Base-by-base conservation (phyloP, 1,139 yeast genomes). In the Scheffersomyces titani region DNA sequence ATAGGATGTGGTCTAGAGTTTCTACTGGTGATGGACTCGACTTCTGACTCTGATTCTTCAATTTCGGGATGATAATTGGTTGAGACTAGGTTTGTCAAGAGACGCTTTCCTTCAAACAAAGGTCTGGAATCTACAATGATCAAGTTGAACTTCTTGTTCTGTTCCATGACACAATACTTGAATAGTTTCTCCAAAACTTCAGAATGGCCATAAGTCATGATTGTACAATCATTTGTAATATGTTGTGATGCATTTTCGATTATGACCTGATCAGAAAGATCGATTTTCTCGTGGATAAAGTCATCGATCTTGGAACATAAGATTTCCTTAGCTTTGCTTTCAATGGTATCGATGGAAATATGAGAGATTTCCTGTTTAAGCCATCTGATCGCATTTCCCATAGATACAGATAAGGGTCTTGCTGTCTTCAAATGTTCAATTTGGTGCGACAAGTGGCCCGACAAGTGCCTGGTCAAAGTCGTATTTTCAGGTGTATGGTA, bases 331-430 rank as follows among this genome's bases (percentile, higher is more conserved):
- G 98, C 97, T 50, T 83, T 86, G 19, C 76, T 78, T 61, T 93
- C 98, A 18, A 86, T 77, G 36, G 86, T 78, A 62, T 90, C 96
- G 57, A 90, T 85, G 53, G 90, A 84, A 56, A 89, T 85, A 55
- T 85, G 83, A 0, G 97, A 88, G 57, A 96, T 94, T 69, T 91
- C 96, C 74, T 93, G 98, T 70, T 96, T 96, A 62, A 96, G 81
- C 97, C 98, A 92, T 65, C 99, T 85, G 62, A 96, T 96, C 3
- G 98, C 96, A 74, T 93, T 94, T 54, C 99, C 99, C 99, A 96
- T 96, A 1, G 97, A 85, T 9, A 93, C 90, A 57, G 96, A 87
- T 56, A 96, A 79, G 0, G 98, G 98, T 61, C 99, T 85, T 1
- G 98, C 94, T 11, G 93, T 86, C 67, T 92, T 94, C 64, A 96